These are phyloP conservation scores for Trebouxia sp. DNA, from an alignment of 139 green algal genomes.

Conservation along the genomic window DNA sequence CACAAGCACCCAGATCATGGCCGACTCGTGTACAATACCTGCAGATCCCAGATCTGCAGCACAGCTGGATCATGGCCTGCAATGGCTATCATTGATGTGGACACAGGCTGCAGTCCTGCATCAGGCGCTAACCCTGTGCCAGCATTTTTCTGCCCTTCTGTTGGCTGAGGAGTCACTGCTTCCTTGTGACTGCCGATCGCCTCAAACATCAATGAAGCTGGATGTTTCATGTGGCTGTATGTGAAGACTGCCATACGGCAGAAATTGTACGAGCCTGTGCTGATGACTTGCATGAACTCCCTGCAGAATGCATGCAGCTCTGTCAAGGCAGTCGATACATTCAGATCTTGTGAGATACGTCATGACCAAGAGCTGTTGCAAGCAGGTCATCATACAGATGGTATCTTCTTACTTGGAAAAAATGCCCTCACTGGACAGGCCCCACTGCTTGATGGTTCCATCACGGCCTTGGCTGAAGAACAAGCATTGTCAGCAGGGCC, in stretches of 20 bases:
- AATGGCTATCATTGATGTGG: neutral
- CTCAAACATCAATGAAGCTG: no score
- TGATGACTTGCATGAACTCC: slow-evolving; percentile 29
- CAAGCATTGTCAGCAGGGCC: neutral
- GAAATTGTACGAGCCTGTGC: slow-evolving; percentile 44
- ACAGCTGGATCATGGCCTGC: slow-evolving; percentile 22
- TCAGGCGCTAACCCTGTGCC: no score
- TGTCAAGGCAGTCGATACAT: no score
- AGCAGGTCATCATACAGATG: neutral
- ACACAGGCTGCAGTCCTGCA: no score
- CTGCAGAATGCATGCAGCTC: no score
- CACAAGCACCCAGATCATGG: neutral
- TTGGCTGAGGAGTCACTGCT: no score
- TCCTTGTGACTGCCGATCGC: no score
- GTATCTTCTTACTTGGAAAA: neutral
- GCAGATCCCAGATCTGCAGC: slow-evolving; percentile 27
- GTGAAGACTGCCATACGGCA: slow-evolving; percentile 28
- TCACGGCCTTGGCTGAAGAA: slow-evolving; percentile 47
- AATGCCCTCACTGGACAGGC: slow-evolving; percentile 11
- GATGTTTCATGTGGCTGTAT: neutral
- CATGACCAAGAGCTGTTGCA: neutral
- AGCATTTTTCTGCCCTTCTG: no score
- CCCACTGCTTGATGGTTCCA: slow-evolving; percentile 38
- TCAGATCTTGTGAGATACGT: neutral
- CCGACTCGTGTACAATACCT: neutral